phyloP scores from a whole-genome alignment of 2,329 filamentous ascomycete genomes.

The Beauveria scarabaeidicola region DNA sequence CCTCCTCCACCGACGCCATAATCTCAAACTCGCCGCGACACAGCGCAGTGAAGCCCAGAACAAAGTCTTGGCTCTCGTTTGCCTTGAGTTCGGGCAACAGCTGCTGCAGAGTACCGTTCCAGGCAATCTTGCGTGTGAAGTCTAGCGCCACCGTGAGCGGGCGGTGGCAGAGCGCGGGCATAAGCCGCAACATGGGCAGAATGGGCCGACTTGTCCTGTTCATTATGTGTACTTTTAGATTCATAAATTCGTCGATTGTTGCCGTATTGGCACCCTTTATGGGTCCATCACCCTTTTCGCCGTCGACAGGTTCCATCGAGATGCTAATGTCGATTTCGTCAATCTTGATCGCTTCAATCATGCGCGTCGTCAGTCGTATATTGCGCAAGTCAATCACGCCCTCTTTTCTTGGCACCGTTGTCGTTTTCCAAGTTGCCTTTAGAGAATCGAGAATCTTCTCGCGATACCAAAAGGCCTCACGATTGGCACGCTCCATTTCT shows the following conservation, averaged over 20 bases:
- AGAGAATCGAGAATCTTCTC: constrained; percentile 68
- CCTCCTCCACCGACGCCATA: constrained; percentile 72
- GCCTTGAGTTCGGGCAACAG: constrained; percentile 55
- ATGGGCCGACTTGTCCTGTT: constrained; percentile 66
- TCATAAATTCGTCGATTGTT: constrained; percentile 50
- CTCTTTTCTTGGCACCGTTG: constrained; percentile 39
- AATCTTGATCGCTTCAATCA: constrained; percentile 75
- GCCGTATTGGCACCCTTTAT: constrained; percentile 16
- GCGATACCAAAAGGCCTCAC: constrained; percentile 88
- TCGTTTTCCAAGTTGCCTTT: constrained; percentile 61
- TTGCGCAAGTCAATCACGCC: constrained; percentile 70
- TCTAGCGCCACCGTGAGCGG: constrained; percentile 67
- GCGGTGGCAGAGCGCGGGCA: constrained; percentile 68
- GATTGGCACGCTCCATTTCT: constrained; percentile 65
- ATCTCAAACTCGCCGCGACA: constrained; percentile 79
- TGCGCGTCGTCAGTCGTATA: constrained; percentile 63
- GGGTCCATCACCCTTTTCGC: constrained; percentile 9
- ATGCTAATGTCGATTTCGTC: constrained; percentile 68
- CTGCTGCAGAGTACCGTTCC: constrained; percentile 78
- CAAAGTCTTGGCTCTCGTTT: constrained; percentile 49
- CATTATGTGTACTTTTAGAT: constrained; percentile 59
- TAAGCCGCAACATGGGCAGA: constrained; percentile 62
- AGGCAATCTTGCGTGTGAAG: constrained; percentile 70
- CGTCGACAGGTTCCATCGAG: constrained; percentile 33
- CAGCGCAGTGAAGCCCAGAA: constrained; percentile 64